Evolutionary conservation across 73 alveolate species (phyloP).

Genomic region (Paraurostyla sp.): DNA sequence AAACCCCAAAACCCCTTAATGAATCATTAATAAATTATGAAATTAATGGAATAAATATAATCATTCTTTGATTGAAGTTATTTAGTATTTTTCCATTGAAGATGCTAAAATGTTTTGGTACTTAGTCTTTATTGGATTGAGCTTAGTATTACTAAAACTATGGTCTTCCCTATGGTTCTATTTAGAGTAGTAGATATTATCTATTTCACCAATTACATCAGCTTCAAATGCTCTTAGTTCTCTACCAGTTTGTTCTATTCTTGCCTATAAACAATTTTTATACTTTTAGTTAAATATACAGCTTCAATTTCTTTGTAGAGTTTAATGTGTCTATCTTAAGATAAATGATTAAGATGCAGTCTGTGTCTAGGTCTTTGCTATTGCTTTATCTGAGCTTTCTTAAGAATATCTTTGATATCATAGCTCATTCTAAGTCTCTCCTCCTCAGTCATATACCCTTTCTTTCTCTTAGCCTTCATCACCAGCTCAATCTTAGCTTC

Average conservation of each 20-base stretch:
- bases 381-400: constrained; percentile 44
- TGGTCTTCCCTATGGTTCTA: neutral
- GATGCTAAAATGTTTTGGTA: neutral
- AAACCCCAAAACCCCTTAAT: too few relatives aligned
- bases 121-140: too few relatives aligned
- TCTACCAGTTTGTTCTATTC: constrained; percentile 23
- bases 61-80: too few relatives aligned
- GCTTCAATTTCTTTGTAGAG: constrained; percentile 27
- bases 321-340: constrained; percentile 1
- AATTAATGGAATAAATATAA: too few relatives aligned
- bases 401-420: constrained; percentile 41
- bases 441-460: constrained; percentile 46
- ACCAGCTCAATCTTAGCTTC: constrained; percentile 27
- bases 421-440: constrained; percentile 28
- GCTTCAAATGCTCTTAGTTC: constrained; percentile 27
- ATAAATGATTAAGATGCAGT: constrained; percentile 38
- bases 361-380: constrained; percentile 32
- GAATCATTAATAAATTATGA: too few relatives aligned
- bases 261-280: neutral
- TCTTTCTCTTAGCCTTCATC: constrained; percentile 35
- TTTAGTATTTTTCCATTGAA: too few relatives aligned
- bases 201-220: constrained; percentile 14
- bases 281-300: neutral
- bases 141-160: too few relatives aligned
- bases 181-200: constrained; percentile 2